phyloP scores from a whole-genome alignment of 306 rosid species.

The Mimosa pudica region DNA sequence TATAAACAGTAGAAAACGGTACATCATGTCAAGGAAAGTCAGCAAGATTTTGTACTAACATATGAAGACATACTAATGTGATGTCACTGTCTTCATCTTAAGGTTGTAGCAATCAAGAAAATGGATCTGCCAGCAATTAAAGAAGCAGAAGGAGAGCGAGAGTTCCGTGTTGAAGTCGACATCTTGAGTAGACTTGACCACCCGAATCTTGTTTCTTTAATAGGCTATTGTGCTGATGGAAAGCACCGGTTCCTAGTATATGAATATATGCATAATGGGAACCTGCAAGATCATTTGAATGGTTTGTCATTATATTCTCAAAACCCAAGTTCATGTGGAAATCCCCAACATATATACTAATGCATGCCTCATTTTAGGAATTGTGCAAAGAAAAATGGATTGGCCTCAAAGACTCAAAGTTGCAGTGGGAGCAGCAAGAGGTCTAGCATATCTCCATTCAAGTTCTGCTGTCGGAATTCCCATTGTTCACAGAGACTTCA shows the following conservation, averaged over 20 bases:
- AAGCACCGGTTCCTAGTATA: constrained; percentile 83
- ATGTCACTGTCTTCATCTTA: constrained; percentile 14
- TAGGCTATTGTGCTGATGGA: constrained; percentile 89
- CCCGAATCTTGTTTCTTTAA: constrained; percentile 79
- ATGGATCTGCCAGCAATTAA: constrained; percentile 78
- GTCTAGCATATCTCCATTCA: constrained; percentile 80
- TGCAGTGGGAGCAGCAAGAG: constrained; percentile 84
- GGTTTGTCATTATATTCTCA: constrained; percentile 47
- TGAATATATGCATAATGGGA: constrained; percentile 77
- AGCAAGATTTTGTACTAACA: neutral
- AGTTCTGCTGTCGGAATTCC: constrained; percentile 70
- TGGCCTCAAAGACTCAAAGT: constrained; percentile 77
- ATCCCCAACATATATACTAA: constrained; percentile 10
- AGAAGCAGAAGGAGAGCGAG: constrained; percentile 83
- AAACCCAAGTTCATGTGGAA: constrained; percentile 3
- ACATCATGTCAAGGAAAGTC: neutral
- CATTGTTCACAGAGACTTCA: constrained; percentile 82
- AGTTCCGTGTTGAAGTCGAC: constrained; percentile 82
- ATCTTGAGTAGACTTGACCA: constrained; percentile 81
- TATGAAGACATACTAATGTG: constrained; percentile 18
- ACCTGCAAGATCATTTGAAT: constrained; percentile 76
- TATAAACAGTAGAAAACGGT: constrained; percentile 1
- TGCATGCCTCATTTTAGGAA: constrained; percentile 41
- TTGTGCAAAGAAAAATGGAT: constrained; percentile 59
- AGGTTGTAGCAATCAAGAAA: constrained; percentile 90